A percentile compares a stretch with the other conserved stretches of the same genome.
Conservation (phyloP, 2,329 filamentous ascomycete genomes). For the Fusarium pseudonygamai region DNA sequence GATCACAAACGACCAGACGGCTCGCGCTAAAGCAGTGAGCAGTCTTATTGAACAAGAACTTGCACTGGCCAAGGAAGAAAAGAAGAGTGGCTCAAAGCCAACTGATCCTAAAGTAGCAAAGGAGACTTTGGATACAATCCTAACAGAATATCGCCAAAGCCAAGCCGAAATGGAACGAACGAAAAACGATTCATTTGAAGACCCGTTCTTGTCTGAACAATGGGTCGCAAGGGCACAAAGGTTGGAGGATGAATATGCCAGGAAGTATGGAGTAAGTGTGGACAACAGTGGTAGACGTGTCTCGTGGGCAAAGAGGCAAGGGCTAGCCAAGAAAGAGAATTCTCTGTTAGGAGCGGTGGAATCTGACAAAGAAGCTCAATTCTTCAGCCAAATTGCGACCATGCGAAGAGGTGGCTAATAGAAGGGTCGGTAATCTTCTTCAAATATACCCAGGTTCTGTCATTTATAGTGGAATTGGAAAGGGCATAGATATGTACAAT, state of each 20-base stretch:
- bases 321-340: neutral
- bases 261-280: neutral
- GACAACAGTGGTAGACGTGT: neutral
- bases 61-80: slow-evolving; percentile 40
- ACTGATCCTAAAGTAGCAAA: slow-evolving; percentile 2
- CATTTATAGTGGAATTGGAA: slow-evolving; percentile 6
- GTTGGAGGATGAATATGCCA: neutral
- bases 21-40: slow-evolving; percentile 53
- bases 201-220: slow-evolving; percentile 15
- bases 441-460: slow-evolving; percentile 14
- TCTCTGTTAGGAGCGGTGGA: neutral
- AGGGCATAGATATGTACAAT: neutral
- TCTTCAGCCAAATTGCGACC: neutral
- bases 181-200: neutral
- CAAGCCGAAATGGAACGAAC: neutral
- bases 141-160: slow-evolving; percentile 17
- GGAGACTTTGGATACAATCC: slow-evolving; percentile 21
- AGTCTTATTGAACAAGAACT: slow-evolving; percentile 54
- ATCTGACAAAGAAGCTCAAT: neutral
- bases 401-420: neutral
- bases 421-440: neutral
- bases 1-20: slow-evolving; percentile 52
- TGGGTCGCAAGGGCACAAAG: slow-evolving; percentile 2
- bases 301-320: neutral
- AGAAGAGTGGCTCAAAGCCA: neutral